phyloP scores from a whole-genome alignment of 768 basidiomycete species.

The Hypholoma sublateritium region DNA sequence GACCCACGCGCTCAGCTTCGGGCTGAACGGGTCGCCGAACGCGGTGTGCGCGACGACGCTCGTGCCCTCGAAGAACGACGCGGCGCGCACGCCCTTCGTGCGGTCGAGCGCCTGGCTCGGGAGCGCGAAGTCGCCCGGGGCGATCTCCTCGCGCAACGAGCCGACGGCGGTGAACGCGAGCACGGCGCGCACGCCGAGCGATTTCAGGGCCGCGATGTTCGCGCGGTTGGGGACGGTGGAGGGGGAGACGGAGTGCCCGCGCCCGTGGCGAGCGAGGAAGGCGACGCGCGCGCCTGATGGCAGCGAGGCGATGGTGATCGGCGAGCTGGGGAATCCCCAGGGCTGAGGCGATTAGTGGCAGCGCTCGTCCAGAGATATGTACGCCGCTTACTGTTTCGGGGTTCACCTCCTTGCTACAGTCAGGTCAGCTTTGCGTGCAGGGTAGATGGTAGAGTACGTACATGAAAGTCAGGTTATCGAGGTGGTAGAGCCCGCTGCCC shows the following conservation, averaged over 20 bases:
- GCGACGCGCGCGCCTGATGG: conserved; percentile 81
- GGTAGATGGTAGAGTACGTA: conserved; percentile 37
- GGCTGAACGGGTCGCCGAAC: conserved; percentile 91
- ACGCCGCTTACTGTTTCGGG: conserved; percentile 68
- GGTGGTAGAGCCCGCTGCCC: conserved; percentile 89
- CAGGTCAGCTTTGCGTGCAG: not conserved
- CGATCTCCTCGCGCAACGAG: conserved; percentile 89
- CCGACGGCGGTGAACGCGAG: conserved; percentile 96
- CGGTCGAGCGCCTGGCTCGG: conserved; percentile 95
- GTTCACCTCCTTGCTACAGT: conserved; percentile 65
- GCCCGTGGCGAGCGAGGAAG: conserved; percentile 90
- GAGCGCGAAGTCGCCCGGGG: conserved; percentile 85
- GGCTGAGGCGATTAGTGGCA: conserved; percentile 48
- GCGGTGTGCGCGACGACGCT: conserved; percentile 87
- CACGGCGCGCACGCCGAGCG: conserved; percentile 84
- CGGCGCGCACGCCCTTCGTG: conserved; percentile 89
- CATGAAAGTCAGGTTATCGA: conserved; percentile 89
- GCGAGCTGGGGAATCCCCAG: conserved; percentile 90
- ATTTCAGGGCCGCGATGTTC: conserved; percentile 95
- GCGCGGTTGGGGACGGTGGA: conserved; percentile 83
- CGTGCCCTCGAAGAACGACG: conserved; percentile 83
- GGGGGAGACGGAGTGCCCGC: conserved; percentile 76
- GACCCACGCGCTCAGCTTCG: conserved; percentile 63
- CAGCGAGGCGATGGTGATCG: conserved; percentile 88
- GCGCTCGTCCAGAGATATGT: not conserved